phyloP scores from a whole-genome alignment of 495 filamentous ascomycete genomes.

The Sporormia fimetaria region DNA sequence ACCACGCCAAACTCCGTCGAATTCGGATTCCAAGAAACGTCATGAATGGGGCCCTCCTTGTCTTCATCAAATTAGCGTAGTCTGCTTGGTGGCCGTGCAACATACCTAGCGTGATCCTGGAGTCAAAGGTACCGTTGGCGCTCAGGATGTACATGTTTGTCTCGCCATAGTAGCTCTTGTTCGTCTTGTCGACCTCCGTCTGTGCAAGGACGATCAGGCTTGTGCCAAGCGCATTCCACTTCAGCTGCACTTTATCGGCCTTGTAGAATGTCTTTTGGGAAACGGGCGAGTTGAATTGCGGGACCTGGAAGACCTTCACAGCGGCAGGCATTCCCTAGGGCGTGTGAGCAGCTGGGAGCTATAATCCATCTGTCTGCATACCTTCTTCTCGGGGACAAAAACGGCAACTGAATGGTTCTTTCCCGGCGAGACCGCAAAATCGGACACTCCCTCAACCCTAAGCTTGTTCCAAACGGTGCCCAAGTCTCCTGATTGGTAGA shows the following conservation, averaged over 20 bases:
- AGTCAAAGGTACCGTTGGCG: conserved; percentile 84
- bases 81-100: background rate
- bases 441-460: conserved; percentile 76
- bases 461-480: conserved; percentile 88
- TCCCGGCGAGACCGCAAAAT: conserved; percentile 83
- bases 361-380: conserved; percentile 24
- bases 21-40: conserved; percentile 95
- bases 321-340: conserved; percentile 76
- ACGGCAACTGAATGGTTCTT: conserved; percentile 82
- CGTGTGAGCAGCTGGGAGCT: background rate
- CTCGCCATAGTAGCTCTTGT: conserved; percentile 98
- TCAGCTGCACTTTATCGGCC: conserved; percentile 94
- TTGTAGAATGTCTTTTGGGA: conserved; percentile 99
- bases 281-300: conserved; percentile 63
- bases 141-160: conserved; percentile 93
- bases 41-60: conserved; percentile 96
- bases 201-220: conserved; percentile 90
- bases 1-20: conserved; percentile 94
- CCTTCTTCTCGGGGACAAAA: conserved; percentile 91
- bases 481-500: conserved; percentile 80
- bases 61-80: conserved; percentile 39
- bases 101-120: conserved; percentile 68
- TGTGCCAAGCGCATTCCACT: conserved; percentile 89
- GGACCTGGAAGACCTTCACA: conserved; percentile 89
- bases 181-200: conserved; percentile 94